Evolutionary conservation across 805 yeast genomes (phyloP), one percentile per base, ranked within the genome.

Genomic region (Debaryomyces prosopidis): DNA sequence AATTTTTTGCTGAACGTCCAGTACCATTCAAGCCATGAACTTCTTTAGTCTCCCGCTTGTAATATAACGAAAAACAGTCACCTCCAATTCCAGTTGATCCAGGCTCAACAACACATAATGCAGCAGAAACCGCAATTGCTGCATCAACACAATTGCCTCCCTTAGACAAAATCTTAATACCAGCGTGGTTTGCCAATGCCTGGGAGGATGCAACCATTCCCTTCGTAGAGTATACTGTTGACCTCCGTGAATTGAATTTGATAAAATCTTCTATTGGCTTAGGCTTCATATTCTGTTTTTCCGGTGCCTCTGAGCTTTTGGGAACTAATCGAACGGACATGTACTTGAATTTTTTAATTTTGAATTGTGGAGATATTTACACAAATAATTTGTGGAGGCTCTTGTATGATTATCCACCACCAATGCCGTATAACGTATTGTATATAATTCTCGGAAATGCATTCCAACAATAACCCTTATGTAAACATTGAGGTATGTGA

Each of bases 111-210:
- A 81, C 74, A 48, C 80, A 69, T 6, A 82, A 60, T 3, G 78
- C 79, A 3, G 85, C 84, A 4, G 81, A 70, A 2, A 78, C 77
- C 0, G 87, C 85, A 17, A 81, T 78, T 10, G 81, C 76, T 11
- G 86, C 86, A 54, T 82, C 87, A 12, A 81, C 81, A 49, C 83
- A 79, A 59, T 87, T 87, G 4, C 96, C 94, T 3, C 95, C 94
- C 48, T 69, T 67, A 18, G 78, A 81, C 23, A 87, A 72, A 30
- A 87, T 78, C 58, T 76, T 75, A 27, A 84, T 61, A 3, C 89
- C 91, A 0, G 90, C 92, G 1, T 87, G 81, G 42, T 81, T 80
- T 28, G 94, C 95, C 40, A 84, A 63, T 3, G 92, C 88, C 63
- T 88, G 94, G 0, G 91, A 72, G 1, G 90, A 82, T 1, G 88